Conservation (phyloP, 768 basidiomycete species). For the Lactifluus subvellereus region DNA sequence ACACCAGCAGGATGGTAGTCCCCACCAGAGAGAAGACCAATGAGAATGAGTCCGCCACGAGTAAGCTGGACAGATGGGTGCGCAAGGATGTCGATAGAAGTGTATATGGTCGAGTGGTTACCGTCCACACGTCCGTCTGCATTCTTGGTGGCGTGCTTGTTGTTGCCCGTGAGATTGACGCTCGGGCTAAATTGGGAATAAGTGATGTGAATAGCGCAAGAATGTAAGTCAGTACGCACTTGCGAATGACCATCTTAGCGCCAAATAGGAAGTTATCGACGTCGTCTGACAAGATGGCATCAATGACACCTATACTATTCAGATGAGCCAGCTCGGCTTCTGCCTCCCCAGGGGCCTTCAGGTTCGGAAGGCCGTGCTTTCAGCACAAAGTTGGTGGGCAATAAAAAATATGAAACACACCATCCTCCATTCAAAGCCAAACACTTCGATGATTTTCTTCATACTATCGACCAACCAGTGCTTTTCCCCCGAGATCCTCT, state of each 20-base stretch:
- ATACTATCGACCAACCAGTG: constrained; percentile 69
- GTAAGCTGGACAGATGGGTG: constrained; percentile 48
- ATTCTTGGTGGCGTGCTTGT: constrained; percentile 55
- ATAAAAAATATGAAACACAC: constrained; percentile 34
- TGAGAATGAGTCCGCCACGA: constrained; percentile 65
- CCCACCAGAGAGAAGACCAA: constrained; percentile 82
- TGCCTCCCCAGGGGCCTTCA: constrained; percentile 86
- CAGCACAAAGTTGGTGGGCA: constrained; percentile 18
- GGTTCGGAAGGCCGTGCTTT: constrained; percentile 28
- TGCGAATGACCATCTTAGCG: constrained; percentile 75
- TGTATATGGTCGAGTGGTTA: constrained; percentile 50
- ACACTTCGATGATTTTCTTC: constrained; percentile 73
- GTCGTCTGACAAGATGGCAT: constrained; percentile 87
- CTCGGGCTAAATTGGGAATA: constrained; percentile 44
- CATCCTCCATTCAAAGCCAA: constrained; percentile 73
- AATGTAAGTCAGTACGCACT: constrained; percentile 41
- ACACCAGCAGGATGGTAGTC: constrained; percentile 80
- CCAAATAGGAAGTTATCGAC: constrained; percentile 92
- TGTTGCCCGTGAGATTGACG: constrained; percentile 67
- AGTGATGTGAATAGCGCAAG: background rate
- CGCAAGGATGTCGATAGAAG: constrained; percentile 37
- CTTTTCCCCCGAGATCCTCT: constrained; percentile 54
- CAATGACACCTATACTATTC: constrained; percentile 75
- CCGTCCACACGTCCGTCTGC: constrained; percentile 67
- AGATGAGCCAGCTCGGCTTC: constrained; percentile 91